Evolutionary conservation across 2,329 filamentous ascomycete genomes (phyloP).

Genomic region (Epichloe typhina): DNA sequence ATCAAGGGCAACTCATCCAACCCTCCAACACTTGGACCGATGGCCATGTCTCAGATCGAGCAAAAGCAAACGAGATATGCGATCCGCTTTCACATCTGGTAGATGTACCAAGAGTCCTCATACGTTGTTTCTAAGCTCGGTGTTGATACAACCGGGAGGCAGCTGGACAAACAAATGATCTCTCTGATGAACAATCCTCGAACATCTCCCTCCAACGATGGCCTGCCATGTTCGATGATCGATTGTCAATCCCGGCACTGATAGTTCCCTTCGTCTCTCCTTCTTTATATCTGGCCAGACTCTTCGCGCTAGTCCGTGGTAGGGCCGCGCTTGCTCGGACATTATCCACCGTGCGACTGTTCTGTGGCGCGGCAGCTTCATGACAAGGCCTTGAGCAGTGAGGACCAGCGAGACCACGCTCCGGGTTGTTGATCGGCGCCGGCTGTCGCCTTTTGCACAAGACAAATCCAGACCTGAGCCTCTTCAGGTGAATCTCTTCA

Average conservation of each 20-base stretch:
- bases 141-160: neutral
- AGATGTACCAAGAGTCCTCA: neutral
- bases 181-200: neutral
- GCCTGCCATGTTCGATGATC: neutral
- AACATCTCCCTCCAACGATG: neutral
- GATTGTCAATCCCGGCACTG: neutral
- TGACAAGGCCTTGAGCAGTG: neutral
- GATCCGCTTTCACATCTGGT: neutral
- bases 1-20: neutral
- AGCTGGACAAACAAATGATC: neutral
- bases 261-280: neutral
- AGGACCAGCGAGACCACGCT: neutral
- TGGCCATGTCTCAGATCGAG: neutral
- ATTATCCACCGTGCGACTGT: neutral
- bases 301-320: neutral
- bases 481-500: too few relatives aligned
- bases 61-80: neutral
- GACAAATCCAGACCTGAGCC: neutral
- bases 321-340: neutral
- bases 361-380: neutral
- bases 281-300: neutral
- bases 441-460: neutral
- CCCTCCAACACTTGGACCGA: neutral
- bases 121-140: neutral
- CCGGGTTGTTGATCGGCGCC: slow-evolving; percentile 2